Conservation (phyloP, 306 rosid species). For the Cyamopsis tetragonoloba region DNA sequence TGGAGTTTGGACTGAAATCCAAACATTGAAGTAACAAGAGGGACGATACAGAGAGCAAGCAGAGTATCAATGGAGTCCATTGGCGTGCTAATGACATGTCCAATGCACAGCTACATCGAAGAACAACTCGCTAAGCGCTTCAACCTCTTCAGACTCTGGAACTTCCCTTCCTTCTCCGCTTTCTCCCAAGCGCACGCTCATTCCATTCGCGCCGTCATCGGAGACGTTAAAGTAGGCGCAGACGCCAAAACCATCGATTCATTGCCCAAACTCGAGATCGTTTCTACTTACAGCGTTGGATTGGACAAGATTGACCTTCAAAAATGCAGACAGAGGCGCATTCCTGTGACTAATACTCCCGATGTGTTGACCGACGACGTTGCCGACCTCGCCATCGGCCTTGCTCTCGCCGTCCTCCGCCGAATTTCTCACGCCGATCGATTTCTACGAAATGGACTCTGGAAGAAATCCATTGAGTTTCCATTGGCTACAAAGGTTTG, state of each 20-base stretch:
- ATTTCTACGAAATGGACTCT: conserved; percentile 33
- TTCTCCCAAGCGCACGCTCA: conserved; percentile 22
- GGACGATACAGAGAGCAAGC: too few relatives aligned
- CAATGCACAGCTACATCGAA: conserved; percentile 44
- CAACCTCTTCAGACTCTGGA: conserved; percentile 55
- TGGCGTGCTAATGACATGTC: conserved; percentile 46
- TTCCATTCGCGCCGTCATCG: conserved; percentile 47
- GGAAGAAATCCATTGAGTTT: conserved; percentile 36
- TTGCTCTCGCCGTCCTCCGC: conserved; percentile 45
- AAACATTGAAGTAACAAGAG: too few relatives aligned
- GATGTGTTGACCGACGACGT: conserved; percentile 69
- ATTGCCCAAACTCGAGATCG: conserved; percentile 52
- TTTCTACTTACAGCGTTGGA: conserved; percentile 64
- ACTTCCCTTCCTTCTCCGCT: conserved; percentile 26
- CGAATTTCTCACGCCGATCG: conserved; percentile 42
- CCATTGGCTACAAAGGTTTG: conserved; percentile 48
- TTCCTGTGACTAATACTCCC: conserved; percentile 67
- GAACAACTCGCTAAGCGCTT: conserved; percentile 44
- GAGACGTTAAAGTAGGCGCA: conserved; percentile 36
- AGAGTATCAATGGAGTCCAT: conserved; percentile 32
- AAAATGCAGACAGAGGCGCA: conserved; percentile 41
- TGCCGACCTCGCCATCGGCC: conserved; percentile 63
- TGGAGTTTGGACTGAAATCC: too few relatives aligned
- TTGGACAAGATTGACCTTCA: conserved; percentile 55
- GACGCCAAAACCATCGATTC: conserved; percentile 46